Conservation (phyloP, 352 stramenopile species). For the Phytophthora megakarya region DNA sequence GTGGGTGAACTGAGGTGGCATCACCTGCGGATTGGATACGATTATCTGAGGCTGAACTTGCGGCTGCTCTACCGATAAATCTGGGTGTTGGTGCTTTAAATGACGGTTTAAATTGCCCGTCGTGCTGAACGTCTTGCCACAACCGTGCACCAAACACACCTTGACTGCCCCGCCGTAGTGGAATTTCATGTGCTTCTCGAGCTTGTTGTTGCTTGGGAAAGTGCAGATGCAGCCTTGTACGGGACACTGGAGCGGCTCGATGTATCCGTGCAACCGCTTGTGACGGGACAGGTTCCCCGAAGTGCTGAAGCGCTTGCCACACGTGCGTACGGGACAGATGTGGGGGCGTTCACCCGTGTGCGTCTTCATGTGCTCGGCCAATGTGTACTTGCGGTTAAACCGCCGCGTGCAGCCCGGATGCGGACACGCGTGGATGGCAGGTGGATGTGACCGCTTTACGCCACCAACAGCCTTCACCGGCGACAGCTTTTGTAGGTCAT, state of each 20-base stretch:
- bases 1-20: conserved; percentile 28
- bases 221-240: conserved; percentile 30
- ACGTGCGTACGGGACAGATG: conserved; percentile 32
- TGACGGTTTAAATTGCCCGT: conserved; percentile 52
- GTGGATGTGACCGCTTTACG: conserved; percentile 17
- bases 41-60: conserved; percentile 3
- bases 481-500: conserved; percentile 12
- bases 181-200: conserved; percentile 46
- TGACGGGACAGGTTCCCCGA: conserved; percentile 50
- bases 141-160: conserved; percentile 36
- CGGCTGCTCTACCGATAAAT: conserved; percentile 9
- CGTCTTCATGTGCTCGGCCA: conserved; percentile 72
- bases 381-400: conserved; percentile 67
- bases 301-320: conserved; percentile 52
- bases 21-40: conserved; percentile 14
- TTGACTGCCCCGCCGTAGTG: conserved; percentile 42
- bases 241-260: conserved; percentile 36
- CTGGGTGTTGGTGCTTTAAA: conserved; percentile 43
- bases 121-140: conserved; percentile 50
- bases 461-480: conserved; percentile 4
- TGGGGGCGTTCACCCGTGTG: conserved; percentile 60
- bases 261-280: conserved; percentile 42
- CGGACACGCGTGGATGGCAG: conserved; percentile 34
- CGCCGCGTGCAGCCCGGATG: conserved; percentile 40
- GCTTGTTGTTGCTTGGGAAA: conserved; percentile 37